A percentile compares a stretch with the other conserved stretches of the same genome.
phyloP scores from a whole-genome alignment of 441 rosid species.

The Dalechampia spathulata region DNA sequence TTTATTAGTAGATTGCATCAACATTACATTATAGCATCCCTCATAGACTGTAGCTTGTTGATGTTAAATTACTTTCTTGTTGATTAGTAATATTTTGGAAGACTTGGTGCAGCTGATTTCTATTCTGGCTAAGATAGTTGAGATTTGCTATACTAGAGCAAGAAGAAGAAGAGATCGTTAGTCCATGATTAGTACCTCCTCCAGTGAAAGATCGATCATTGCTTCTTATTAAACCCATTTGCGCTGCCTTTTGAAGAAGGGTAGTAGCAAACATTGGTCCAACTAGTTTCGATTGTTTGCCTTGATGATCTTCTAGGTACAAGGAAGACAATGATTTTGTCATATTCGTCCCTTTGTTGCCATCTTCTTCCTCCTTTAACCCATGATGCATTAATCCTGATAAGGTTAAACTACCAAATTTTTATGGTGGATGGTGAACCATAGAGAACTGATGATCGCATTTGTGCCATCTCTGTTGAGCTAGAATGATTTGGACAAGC shows the following conservation, averaged over 20 bases:
- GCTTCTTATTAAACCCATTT: constrained; percentile 64
- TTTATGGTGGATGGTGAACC: too few species aligned
- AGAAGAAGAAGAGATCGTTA: too few species aligned
- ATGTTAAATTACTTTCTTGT: constrained; percentile 6
- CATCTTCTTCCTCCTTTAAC: constrained; percentile 48
- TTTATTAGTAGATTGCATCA: constrained; percentile 22
- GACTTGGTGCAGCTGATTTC: constrained; percentile 24
- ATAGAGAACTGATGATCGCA: too few species aligned
- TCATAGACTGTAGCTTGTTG: constrained; percentile 13
- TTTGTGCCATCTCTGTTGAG: constrained; percentile 53
- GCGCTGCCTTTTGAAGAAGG: constrained; percentile 83
- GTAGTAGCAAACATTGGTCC: constrained; percentile 86
- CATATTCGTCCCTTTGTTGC: constrained; percentile 18
- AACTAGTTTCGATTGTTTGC: constrained; percentile 25
- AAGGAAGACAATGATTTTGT: constrained; percentile 36
- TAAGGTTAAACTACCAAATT: constrained; percentile 39
- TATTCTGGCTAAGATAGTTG: too few species aligned
- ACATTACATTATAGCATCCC: constrained; percentile 24
- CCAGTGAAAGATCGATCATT: constrained; percentile 42
- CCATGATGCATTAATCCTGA: constrained; percentile 48
- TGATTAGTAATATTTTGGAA: constrained; percentile 18
- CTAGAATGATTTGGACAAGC: constrained; percentile 17
- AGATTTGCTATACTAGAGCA: too few species aligned
- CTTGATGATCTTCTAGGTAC: constrained; percentile 33
- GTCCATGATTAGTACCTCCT: constrained; percentile 7